Evolutionary conservation across 2,329 filamentous ascomycete species (phyloP), one percentile per base, ranked within the genome.

Genomic region (Exserohilum rostratum): DNA sequence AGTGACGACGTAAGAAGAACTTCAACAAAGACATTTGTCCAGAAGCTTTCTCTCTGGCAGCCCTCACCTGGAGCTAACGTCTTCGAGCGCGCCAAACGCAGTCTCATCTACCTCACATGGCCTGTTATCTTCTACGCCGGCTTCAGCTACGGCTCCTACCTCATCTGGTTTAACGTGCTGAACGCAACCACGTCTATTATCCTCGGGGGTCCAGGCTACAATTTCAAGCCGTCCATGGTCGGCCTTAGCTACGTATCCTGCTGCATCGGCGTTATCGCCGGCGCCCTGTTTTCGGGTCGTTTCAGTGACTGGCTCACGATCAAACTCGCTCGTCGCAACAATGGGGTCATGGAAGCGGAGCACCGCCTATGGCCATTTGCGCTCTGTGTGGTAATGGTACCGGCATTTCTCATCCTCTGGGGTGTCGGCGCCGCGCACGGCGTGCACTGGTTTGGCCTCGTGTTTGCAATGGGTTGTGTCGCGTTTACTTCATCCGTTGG

Each of bases 391-490:
- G 50, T 83, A 3, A 61, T 82, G 22, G 70, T 81, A 5, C 79
- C 80, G 0, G 74, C 70, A 9, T 77, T 75, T 0, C 67, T 82
- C 3, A 75, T 83, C 34, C 66, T 82, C 1, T 83, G 80, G 80
- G 82, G 82, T 27, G 77, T 83, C 0, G 81, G 81, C 5, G 79
- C 81, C 2, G 78, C 78, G 37, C 74, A 80, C 30, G 57, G 73
- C 4, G 61, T 83, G n/a, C 80, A 82, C 39, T 80, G 78, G 78
- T 75, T 82, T 39, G 82, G 80, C 1, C 66, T 80, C 5, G 68
- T 83, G 3, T 76, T 82, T 29, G 79, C 78, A 1, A 80, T 82
- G 75, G 79, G 77, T 3, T 60, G 54, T 38, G 34, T 68, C 3
- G 65, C 65, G 0, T 67, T 66, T 13, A 64, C 61, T 0, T 66